Conservation (phyloP, 2,329 filamentous ascomycete genomes). For the Calonectria pteridis region DNA sequence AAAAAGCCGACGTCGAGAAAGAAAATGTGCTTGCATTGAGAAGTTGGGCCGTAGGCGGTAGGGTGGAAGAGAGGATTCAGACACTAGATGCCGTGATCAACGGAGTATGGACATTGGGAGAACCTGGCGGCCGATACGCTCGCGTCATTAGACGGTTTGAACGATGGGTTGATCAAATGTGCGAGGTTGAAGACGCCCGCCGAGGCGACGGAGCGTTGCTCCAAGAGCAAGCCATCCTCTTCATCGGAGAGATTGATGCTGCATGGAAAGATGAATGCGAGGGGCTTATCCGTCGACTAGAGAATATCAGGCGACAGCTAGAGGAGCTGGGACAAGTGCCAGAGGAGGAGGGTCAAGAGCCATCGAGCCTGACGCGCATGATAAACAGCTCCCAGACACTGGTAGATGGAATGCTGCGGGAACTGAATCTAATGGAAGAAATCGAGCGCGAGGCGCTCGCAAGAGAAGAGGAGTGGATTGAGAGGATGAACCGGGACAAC, state of each 20-base stretch:
- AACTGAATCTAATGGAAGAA: constrained; percentile 71
- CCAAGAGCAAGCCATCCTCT: constrained; percentile 55
- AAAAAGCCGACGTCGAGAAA: constrained; percentile 60
- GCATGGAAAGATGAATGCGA: constrained; percentile 71
- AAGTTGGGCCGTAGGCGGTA: constrained; percentile 59
- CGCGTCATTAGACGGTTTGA: constrained; percentile 70
- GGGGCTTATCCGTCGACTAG: constrained; percentile 65
- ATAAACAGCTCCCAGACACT: constrained; percentile 62
- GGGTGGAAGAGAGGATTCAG: constrained; percentile 69
- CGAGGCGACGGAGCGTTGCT: constrained; percentile 50
- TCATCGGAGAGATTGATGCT: constrained; percentile 67
- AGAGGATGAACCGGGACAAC: constrained; percentile 61
- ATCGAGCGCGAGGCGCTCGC: constrained; percentile 69
- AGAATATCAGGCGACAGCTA: constrained; percentile 65
- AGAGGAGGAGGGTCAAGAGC: constrained; percentile 25
- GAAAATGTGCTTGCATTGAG: constrained; percentile 66
- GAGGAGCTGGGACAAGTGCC: constrained; percentile 55
- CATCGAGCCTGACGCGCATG: constrained; percentile 59
- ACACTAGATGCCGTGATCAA: constrained; percentile 67
- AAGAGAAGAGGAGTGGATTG: constrained; percentile 71
- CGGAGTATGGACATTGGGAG: constrained; percentile 69
- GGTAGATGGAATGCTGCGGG: constrained; percentile 71
- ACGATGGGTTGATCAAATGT: constrained; percentile 65
- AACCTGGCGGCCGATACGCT: constrained; percentile 67
- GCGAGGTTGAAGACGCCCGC: constrained; percentile 61